Evolutionary conservation across 2,329 filamentous ascomycete genomes (phyloP).

Genomic region (Talaromyces sp.): DNA sequence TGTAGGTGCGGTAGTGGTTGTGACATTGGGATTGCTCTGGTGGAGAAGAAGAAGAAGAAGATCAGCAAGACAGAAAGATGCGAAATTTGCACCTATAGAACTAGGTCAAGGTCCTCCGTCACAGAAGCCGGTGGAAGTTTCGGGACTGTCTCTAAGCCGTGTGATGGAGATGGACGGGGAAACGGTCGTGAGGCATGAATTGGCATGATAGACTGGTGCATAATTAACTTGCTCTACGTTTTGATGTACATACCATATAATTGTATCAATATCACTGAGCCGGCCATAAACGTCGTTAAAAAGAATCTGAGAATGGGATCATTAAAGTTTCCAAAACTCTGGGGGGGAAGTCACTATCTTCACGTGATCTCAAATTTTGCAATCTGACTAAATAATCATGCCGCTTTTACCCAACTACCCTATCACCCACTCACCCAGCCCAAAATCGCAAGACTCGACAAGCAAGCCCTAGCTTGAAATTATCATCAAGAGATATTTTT

Average conservation of each 20-base stretch:
- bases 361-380: constrained; percentile 22
- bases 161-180: too few relatives aligned
- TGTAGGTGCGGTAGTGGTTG: neutral
- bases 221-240: too few relatives aligned
- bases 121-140: too few relatives aligned
- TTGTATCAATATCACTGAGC: neutral
- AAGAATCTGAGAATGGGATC: neutral
- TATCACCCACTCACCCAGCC: neutral
- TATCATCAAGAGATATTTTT: too few relatives aligned
- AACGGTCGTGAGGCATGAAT: too few relatives aligned
- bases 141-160: too few relatives aligned
- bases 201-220: too few relatives aligned
- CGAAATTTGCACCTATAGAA: too few relatives aligned
- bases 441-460: neutral
- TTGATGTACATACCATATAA: neutral
- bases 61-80: neutral
- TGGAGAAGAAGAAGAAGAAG: neutral
- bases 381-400: neutral
- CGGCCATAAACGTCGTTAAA: neutral
- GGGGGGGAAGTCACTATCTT: constrained; percentile 16
- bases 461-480: neutral
- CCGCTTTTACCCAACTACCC: neutral
- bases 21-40: neutral
- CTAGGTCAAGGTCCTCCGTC: too few relatives aligned
- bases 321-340: neutral